Conservation (phyloP, 2,329 filamentous ascomycete genomes). For the Lithohypha guttulata region DNA sequence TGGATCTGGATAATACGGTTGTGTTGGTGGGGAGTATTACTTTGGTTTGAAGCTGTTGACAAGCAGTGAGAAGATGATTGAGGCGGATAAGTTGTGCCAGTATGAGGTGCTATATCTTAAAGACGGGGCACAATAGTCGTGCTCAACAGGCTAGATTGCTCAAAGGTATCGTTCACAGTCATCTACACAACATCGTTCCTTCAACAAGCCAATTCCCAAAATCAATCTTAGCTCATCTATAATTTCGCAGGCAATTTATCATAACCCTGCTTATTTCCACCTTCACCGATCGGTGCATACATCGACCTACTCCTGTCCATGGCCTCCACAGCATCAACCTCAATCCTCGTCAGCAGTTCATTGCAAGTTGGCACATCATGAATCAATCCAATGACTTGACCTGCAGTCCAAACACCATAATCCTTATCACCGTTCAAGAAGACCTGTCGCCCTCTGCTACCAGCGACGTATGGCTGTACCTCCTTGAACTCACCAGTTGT, state of each 20-base stretch:
- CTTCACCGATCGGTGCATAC: constrained; percentile 13
- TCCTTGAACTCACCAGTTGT: constrained; percentile 79
- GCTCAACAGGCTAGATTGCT: neutral
- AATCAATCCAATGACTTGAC: constrained; percentile 84
- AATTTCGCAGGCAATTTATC: constrained; percentile 5
- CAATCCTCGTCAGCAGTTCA: constrained; percentile 59
- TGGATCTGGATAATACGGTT: constrained; percentile 5
- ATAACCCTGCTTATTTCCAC: constrained; percentile 3
- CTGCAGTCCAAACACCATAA: constrained; percentile 91
- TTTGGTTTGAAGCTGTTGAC: no score
- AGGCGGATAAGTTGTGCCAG: no score
- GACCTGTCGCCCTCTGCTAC: constrained; percentile 80
- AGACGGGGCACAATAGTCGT: neutral
- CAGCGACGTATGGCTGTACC: constrained; percentile 76
- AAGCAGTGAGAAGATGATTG: no score
- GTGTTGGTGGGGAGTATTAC: neutral
- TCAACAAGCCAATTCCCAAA: no score
- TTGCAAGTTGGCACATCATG: constrained; percentile 54
- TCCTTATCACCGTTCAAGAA: constrained; percentile 87
- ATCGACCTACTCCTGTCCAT: constrained; percentile 43
- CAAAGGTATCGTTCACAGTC: neutral
- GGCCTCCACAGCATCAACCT: constrained; percentile 61
- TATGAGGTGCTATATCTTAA: no score
- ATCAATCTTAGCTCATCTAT: no score
- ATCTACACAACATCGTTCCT: constrained; percentile 3